Conservation (phyloP, 1,284 basidiomycete genomes). For the Melampsora larici-populina region DNA sequence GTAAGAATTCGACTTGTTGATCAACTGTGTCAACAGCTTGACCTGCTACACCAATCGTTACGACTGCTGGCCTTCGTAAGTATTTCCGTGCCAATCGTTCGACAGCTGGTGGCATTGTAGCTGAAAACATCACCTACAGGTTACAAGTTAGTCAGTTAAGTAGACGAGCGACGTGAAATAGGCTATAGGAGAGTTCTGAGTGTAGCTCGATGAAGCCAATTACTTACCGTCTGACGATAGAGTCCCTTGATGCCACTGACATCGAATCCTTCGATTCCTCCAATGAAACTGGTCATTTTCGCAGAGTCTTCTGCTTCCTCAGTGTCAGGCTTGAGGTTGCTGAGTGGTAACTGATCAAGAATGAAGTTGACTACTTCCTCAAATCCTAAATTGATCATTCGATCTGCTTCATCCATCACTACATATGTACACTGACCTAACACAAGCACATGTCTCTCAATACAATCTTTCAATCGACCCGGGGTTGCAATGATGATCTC, state of each 20-base stretch:
- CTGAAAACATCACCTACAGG: slow-evolving; percentile 69
- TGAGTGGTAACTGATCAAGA: slow-evolving; percentile 81
- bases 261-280: slow-evolving; percentile 47
- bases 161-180: no score
- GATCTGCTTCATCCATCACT: slow-evolving; percentile 98
- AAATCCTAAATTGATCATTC: slow-evolving; percentile 97
- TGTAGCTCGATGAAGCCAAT: background rate
- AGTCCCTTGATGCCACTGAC: slow-evolving; percentile 49
- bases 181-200: background rate
- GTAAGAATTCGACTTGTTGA: slow-evolving; percentile 89
- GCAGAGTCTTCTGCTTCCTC: slow-evolving; percentile 53
- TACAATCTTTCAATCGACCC: slow-evolving; percentile 92
- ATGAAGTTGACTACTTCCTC: slow-evolving; percentile 92
- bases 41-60: slow-evolving; percentile 96
- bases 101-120: slow-evolving; percentile 95
- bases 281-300: slow-evolving; percentile 47
- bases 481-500: slow-evolving; percentile 99
- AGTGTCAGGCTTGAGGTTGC: slow-evolving; percentile 75
- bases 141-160: slow-evolving; percentile 48
- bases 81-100: slow-evolving; percentile 92
- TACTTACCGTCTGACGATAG: slow-evolving; percentile 51
- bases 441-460: slow-evolving; percentile 91
- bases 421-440: slow-evolving; percentile 94
- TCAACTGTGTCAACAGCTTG: slow-evolving; percentile 97
- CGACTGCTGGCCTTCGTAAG: slow-evolving; percentile 82